Evolutionary conservation across 2,329 filamentous ascomycete species (phyloP), one percentile per base, ranked within the genome.

Genomic region (Chrysoporthe deuterocubensis): DNA sequence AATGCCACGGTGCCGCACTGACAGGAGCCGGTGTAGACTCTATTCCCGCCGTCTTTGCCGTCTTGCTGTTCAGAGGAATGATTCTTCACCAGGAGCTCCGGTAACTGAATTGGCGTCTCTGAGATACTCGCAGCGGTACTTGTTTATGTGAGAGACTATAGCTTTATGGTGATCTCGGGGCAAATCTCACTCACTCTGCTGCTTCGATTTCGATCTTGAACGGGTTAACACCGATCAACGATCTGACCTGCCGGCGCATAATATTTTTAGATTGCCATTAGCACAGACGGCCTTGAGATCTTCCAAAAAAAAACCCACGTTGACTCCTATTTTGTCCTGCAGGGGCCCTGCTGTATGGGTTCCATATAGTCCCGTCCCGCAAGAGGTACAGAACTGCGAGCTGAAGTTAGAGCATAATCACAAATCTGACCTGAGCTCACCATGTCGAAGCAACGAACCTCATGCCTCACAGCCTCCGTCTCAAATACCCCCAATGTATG

Each of bases 331-430:
- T 57, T 70, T 72, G 3, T 72, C 75, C 18, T 62, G 58, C 11
- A 74, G 63, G 0, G 72, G 68, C 2, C 76, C 76, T 0, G 65
- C 64, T 3, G 67, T 54, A 63, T 78, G 75, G 21, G 72, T 71
- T 13, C 75, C 74, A 7, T 71, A 71, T 0, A 77, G 54, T 1
- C 75, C 73, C 1, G 73, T 77, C 1, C 74, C 76, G 26, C 76
- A 78, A 2, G 63, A 37, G 3, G 43, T 59, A 52, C 76, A 77
- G 58, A 77, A 77, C 76, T 77, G 42, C 13, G 13, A 8, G 13
- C 3, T 3, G 18, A 14, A 62, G 13, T 46, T 7, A 64, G 54
- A 6, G 2, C 14, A 6, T 52, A 13, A 9, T 18, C 6, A 50
- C 14, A 48, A 40, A 16, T 37, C 5, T 18, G 3, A 13, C 3